Evolutionary conservation across 306 rosid genomes (phyloP).

Genomic region (Vigna trinervia): DNA sequence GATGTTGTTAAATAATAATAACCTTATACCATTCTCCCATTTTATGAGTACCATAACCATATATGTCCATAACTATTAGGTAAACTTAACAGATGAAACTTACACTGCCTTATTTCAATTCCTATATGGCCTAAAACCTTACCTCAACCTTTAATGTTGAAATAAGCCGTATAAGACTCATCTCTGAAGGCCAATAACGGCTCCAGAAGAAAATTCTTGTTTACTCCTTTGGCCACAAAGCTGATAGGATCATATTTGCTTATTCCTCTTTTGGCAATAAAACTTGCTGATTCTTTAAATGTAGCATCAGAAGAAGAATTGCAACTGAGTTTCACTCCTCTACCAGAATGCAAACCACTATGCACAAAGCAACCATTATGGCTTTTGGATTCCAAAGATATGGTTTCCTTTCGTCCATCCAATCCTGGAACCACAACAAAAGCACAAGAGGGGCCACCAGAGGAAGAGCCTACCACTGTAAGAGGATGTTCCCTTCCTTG

Average conservation of each 20-base stretch:
- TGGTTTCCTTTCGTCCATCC: constrained; percentile 60
- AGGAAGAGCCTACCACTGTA: constrained; percentile 49
- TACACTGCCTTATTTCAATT: neutral
- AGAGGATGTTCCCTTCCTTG: constrained; percentile 58
- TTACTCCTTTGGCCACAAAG: constrained; percentile 72
- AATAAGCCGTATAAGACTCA: constrained; percentile 75
- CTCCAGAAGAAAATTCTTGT: constrained; percentile 64
- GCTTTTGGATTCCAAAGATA: constrained; percentile 69
- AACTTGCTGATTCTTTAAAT: constrained; percentile 69
- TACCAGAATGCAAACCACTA: constrained; percentile 42
- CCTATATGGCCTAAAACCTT: neutral
- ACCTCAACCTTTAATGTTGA: constrained; percentile 57
- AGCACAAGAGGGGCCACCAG: constrained; percentile 36
- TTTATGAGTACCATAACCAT: neutral
- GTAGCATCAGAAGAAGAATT: constrained; percentile 34
- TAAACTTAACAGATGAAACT: neutral
- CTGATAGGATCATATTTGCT: constrained; percentile 74
- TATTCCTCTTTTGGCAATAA: constrained; percentile 54
- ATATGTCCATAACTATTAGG: too few relatives aligned
- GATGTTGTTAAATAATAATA: neutral
- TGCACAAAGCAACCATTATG: constrained; percentile 64
- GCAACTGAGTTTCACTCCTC: constrained; percentile 66
- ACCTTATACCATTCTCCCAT: neutral
- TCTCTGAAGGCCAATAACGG: constrained; percentile 73
- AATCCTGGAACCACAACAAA: constrained; percentile 67